A percentile compares a stretch with the other conserved stretches of the same genome.
Evolutionary conservation across 192 early-diverging fungal genomes (phyloP).

Genomic region (Coemansia sp.): DNA sequence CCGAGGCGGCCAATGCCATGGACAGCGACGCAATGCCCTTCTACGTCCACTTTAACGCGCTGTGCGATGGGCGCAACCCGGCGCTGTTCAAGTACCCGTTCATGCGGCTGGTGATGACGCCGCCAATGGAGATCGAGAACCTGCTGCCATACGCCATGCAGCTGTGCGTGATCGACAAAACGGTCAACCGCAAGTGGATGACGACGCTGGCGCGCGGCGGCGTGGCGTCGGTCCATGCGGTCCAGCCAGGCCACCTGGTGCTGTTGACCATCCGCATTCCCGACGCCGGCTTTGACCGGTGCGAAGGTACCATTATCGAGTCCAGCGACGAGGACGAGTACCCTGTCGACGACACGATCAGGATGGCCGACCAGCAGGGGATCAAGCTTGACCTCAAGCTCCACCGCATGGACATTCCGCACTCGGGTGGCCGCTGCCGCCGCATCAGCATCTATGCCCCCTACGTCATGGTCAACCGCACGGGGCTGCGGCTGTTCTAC

Average conservation of each 20-base stretch:
- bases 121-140: slow-evolving; percentile 89
- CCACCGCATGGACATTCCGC: slow-evolving; percentile 55
- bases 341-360: slow-evolving; percentile 66
- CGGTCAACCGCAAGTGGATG: slow-evolving; percentile 60
- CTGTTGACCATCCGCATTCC: slow-evolving; percentile 68
- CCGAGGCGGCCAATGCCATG: neutral
- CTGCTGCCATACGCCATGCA: slow-evolving; percentile 83
- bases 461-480: slow-evolving; percentile 91
- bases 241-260: slow-evolving; percentile 77
- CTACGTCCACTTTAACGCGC: slow-evolving; percentile 38
- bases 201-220: slow-evolving; percentile 65
- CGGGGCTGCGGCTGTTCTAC: slow-evolving; percentile 71
- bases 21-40: slow-evolving; percentile 21
- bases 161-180: slow-evolving; percentile 73
- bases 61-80: slow-evolving; percentile 32
- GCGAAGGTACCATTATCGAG: slow-evolving; percentile 83
- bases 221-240: slow-evolving; percentile 68
- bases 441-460: slow-evolving; percentile 90
- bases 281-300: slow-evolving; percentile 64
- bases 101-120: slow-evolving; percentile 67
- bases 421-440: slow-evolving; percentile 59
- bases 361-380: slow-evolving; percentile 60
- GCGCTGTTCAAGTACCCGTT: slow-evolving; percentile 64
- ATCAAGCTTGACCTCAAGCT: slow-evolving; percentile 60
- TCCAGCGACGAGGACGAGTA: slow-evolving; percentile 74